These are phyloP conservation scores for Pythium vanterpoolii DNA, from an alignment of 352 stramenopile genomes.

Conservation along the genomic window DNA sequence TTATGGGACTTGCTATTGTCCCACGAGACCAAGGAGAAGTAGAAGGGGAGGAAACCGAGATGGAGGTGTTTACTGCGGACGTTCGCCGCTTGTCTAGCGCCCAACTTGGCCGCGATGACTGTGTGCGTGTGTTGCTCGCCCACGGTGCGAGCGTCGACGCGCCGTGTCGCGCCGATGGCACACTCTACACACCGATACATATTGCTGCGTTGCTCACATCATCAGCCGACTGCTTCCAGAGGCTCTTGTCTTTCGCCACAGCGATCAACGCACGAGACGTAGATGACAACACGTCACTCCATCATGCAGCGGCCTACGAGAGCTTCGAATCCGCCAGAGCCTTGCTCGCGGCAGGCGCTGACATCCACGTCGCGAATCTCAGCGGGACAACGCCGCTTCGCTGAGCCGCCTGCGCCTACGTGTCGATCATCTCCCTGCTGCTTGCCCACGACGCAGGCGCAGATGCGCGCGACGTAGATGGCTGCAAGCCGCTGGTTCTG, in stretches of 20 bases:
- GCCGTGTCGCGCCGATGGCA: constrained; percentile 12
- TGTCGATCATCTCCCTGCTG: constrained; percentile 25
- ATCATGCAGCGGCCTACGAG: constrained; percentile 36
- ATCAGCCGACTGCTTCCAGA: background rate
- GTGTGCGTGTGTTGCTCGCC: constrained; percentile 21
- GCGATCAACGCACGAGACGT: constrained; percentile 27
- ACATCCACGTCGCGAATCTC: constrained; percentile 28
- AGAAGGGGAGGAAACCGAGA: too few species aligned
- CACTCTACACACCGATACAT: constrained; percentile 30
- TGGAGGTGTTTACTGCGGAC: constrained; percentile 1
- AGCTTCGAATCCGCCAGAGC: constrained; percentile 12
- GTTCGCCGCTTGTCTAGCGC: constrained; percentile 17
- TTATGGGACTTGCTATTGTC: constrained; percentile 19
- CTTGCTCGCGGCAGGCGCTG: constrained; percentile 23
- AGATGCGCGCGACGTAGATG: constrained; percentile 23
- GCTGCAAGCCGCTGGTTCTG: constrained; percentile 36
- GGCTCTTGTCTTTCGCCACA: constrained; percentile 8
- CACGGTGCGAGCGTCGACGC: constrained; percentile 29
- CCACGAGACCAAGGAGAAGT: constrained; percentile 3
- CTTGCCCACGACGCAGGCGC: constrained; percentile 27
- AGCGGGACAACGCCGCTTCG: constrained; percentile 27
- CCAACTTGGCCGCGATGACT: background rate
- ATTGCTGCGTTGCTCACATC: constrained; percentile 32
- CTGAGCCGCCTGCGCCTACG: constrained; percentile 33
- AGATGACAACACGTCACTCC: constrained; percentile 37